Conservation (phyloP, 2,329 filamentous ascomycete genomes). For the Hymenoscyphus occultus region DNA sequence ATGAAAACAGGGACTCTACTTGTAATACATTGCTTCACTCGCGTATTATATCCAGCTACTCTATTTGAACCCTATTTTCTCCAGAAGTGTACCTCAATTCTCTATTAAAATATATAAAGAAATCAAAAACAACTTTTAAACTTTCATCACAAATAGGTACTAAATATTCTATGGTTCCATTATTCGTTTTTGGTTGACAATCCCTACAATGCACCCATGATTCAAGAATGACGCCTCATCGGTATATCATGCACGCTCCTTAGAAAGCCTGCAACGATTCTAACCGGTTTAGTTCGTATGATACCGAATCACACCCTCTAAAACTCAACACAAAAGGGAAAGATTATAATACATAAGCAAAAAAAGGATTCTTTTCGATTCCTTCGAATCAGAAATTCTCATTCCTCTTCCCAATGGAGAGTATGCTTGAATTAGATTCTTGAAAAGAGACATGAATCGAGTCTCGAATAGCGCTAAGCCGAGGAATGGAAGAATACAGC, state of each 20-base stretch:
- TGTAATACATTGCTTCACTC: too few relatives aligned
- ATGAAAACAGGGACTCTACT: too few relatives aligned
- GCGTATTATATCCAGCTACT: too few relatives aligned
- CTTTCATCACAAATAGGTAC: slow-evolving; percentile 4
- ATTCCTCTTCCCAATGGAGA: slow-evolving; percentile 4
- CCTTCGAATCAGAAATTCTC: slow-evolving; percentile 6
- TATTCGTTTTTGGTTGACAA: slow-evolving; percentile 26
- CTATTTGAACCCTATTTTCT: too few relatives aligned
- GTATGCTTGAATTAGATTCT: slow-evolving; percentile 8
- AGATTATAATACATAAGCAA: slow-evolving; percentile 28
- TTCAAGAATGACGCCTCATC: slow-evolving; percentile 19
- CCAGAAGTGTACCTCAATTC: neutral
- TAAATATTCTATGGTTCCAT: slow-evolving; percentile 27
- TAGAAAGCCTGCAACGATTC: slow-evolving; percentile 8
- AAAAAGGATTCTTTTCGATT: slow-evolving; percentile 14
- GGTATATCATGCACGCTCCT: slow-evolving; percentile 16
- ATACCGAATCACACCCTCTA: slow-evolving; percentile 23
- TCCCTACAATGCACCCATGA: slow-evolving; percentile 27
- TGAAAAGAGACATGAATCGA: neutral
- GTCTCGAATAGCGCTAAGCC: slow-evolving; percentile 11
- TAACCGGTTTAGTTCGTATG: slow-evolving; percentile 15
- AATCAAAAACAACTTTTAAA: neutral
- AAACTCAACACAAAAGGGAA: slow-evolving; percentile 14
- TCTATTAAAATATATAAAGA: neutral
- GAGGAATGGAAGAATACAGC: slow-evolving; percentile 11